These are phyloP conservation scores for Auricularia cornea DNA, from an alignment of 768 basidiomycete species.

Conservation along the genomic window DNA sequence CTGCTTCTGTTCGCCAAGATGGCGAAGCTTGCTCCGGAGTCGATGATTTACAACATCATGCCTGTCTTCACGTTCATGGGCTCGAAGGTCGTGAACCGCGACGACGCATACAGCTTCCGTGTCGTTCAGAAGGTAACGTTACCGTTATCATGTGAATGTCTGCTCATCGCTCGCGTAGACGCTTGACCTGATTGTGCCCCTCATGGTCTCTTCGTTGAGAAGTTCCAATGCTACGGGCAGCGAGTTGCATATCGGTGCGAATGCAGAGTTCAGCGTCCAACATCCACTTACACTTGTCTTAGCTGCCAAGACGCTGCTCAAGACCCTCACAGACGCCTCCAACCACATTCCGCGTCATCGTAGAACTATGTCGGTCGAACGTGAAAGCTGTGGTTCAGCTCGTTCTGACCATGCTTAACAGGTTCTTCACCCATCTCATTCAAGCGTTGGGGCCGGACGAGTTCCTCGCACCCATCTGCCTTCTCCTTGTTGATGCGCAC, in stretches of 20 bases:
- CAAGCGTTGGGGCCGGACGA: slow-evolving; percentile 71
- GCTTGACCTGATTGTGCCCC: slow-evolving; percentile 86
- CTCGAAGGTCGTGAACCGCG: slow-evolving; percentile 93
- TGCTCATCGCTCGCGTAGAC: slow-evolving; percentile 46
- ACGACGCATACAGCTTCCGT: slow-evolving; percentile 90
- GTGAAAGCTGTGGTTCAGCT: no score
- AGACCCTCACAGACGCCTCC: slow-evolving; percentile 89
- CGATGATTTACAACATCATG: slow-evolving; percentile 91
- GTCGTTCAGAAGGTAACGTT: slow-evolving; percentile 79
- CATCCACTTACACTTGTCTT: background rate
- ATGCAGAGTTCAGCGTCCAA: background rate
- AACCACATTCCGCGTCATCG: slow-evolving; percentile 90
- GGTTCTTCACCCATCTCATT: slow-evolving; percentile 84
- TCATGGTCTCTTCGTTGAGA: slow-evolving; percentile 78
- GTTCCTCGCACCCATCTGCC: slow-evolving; percentile 73
- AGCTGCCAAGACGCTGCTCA: slow-evolving; percentile 67
- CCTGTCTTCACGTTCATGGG: slow-evolving; percentile 99
- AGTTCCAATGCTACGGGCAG: slow-evolving; percentile 42
- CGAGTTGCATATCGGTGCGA: slow-evolving; percentile 49
- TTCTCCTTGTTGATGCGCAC: slow-evolving; percentile 77
- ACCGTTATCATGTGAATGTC: background rate
- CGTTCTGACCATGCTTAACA: slow-evolving; percentile 20
- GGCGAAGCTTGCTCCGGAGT: slow-evolving; percentile 78
- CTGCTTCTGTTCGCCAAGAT: slow-evolving; percentile 79
- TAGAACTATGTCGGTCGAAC: slow-evolving; percentile 73